Evolutionary conservation across 2,329 filamentous ascomycete genomes (phyloP).

Genomic region (Aspergillus aculeatinus): DNA sequence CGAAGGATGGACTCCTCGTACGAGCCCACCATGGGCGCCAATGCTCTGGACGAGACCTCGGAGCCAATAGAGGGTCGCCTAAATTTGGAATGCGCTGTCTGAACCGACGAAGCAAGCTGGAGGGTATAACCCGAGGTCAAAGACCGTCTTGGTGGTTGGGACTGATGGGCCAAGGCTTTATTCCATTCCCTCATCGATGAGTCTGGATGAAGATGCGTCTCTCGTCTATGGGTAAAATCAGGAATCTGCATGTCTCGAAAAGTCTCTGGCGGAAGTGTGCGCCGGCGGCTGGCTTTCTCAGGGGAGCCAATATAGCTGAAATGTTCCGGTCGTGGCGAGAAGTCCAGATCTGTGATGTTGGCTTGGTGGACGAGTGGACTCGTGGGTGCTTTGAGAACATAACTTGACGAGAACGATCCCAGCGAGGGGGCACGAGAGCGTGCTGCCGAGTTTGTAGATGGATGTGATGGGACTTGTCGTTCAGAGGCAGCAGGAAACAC

Average conservation of each 20-base stretch:
- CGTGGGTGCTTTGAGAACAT: constrained; percentile 82
- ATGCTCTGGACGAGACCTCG: constrained; percentile 75
- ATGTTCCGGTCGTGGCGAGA: constrained; percentile 55
- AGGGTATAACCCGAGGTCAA: constrained; percentile 60
- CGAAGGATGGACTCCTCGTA: constrained; percentile 96
- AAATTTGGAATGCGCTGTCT: constrained; percentile 40
- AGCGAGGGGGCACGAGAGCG: constrained; percentile 58
- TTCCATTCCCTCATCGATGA: constrained; percentile 57
- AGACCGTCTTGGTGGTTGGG: constrained; percentile 75
- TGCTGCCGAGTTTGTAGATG: constrained; percentile 17
- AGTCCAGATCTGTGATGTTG: constrained; percentile 75
- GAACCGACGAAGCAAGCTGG: constrained; percentile 49
- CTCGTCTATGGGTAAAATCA: constrained; percentile 33
- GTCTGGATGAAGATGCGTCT: constrained; percentile 46
- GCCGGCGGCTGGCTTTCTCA: constrained; percentile 59
- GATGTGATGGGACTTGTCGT: constrained; percentile 18
- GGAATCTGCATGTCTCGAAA: constrained; percentile 53
- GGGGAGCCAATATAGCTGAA: constrained; percentile 51
- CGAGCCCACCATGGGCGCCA: constrained; percentile 94
- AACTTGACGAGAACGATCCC: constrained; percentile 73
- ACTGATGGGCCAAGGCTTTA: constrained; percentile 65
- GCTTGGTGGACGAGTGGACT: constrained; percentile 88
- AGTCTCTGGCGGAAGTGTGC: constrained; percentile 67
- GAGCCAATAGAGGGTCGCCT: constrained; percentile 69
- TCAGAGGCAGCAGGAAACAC: constrained; percentile 23